A percentile compares a stretch with the other conserved stretches of the same genome.
phyloP scores from a whole-genome alignment of 305 asterid species.

The Rubia balearica region DNA sequence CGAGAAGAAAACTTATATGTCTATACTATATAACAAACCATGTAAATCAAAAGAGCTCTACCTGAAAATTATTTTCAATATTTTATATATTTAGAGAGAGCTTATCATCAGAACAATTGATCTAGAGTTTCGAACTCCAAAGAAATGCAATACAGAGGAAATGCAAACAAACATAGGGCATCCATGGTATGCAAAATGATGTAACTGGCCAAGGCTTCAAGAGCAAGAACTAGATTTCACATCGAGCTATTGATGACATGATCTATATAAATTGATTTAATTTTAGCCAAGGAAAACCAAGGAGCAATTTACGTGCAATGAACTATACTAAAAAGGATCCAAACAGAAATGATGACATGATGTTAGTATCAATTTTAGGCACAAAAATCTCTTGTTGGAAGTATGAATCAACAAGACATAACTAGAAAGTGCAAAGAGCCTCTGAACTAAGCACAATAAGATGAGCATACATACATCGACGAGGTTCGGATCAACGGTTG shows the following conservation, averaged over 20 bases:
- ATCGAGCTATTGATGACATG: background rate
- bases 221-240: background rate
- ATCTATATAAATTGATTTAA: background rate
- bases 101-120: background rate
- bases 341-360: background rate
- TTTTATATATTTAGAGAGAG: slow-evolving; percentile 1
- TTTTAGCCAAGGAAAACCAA: background rate
- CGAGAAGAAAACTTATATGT: background rate
- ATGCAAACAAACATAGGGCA: slow-evolving; percentile 3
- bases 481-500: slow-evolving; percentile 72
- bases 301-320: background rate
- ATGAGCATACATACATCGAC: slow-evolving; percentile 70
- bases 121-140: background rate
- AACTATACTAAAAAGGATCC: background rate
- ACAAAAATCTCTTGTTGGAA: background rate
- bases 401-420: background rate
- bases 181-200: background rate
- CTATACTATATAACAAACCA: background rate
- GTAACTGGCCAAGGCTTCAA: background rate
- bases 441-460: slow-evolving; percentile 10
- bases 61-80: background rate
- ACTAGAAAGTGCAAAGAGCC: background rate
- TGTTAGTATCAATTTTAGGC: background rate
- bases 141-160: background rate
- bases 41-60: background rate